Conservation (phyloP, 148 eudicot species). For the Bassia scoparia region DNA sequence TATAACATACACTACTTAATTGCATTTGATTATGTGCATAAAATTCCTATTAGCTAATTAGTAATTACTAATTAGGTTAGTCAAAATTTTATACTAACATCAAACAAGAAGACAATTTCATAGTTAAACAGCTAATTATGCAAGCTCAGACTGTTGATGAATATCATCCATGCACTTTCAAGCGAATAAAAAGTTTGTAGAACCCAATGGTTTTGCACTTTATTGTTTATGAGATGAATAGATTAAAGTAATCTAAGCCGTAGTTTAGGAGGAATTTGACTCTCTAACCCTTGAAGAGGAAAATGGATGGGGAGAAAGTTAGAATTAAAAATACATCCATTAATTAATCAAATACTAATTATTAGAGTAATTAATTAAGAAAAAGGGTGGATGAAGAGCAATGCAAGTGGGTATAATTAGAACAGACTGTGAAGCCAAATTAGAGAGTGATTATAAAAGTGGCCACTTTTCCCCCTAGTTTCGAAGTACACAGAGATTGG, state of each 20-base stretch:
- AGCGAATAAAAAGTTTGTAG: not conserved
- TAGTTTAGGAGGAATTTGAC: not conserved
- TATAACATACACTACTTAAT: too few relatives aligned
- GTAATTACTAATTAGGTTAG: too few relatives aligned
- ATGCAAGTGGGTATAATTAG: not conserved
- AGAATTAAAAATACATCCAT: not conserved
- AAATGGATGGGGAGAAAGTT: not conserved
- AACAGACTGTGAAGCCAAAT: not conserved
- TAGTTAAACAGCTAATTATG: too few relatives aligned
- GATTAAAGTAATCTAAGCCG: not conserved
- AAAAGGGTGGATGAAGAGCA: conserved; percentile 7
- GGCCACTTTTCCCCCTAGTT: conserved; percentile 8
- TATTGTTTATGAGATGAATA: not conserved
- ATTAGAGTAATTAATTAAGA: not conserved
- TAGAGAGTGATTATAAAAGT: conserved; percentile 16
- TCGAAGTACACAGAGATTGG: conserved; percentile 15
- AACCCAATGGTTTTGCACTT: not conserved
- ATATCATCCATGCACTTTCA: not conserved
- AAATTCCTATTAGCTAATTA: too few relatives aligned
- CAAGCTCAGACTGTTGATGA: not conserved
- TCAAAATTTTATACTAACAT: too few relatives aligned
- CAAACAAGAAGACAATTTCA: too few relatives aligned
- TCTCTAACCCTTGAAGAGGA: conserved; percentile 15
- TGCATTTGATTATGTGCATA: too few relatives aligned
- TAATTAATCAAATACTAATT: not conserved